Evolutionary conservation across 306 rosid genomes (phyloP).

Genomic region (Trifolium dubium): DNA sequence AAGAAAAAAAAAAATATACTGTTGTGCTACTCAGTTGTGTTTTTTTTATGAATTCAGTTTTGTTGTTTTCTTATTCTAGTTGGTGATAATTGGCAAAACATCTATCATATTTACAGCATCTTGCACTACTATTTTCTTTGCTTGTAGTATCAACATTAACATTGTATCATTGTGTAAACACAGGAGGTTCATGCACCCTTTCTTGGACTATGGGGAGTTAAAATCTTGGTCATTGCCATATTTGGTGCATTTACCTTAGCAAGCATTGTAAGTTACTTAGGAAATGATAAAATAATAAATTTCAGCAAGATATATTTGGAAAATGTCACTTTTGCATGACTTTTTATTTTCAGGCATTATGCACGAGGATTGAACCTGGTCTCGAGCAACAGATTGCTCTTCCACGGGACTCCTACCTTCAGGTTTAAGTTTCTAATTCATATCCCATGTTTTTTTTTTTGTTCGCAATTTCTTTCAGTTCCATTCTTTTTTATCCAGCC

Average conservation of each 20-base stretch:
- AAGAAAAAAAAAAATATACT: neutral
- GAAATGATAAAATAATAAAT: constrained; percentile 27
- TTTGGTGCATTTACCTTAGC: constrained; percentile 79
- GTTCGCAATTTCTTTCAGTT: constrained; percentile 28
- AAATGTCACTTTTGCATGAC: constrained; percentile 25
- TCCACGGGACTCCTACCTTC: constrained; percentile 97
- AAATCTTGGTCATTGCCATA: constrained; percentile 67
- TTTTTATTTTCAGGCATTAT: constrained; percentile 67
- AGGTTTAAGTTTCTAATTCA: constrained; percentile 57
- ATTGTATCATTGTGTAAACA: constrained; percentile 39
- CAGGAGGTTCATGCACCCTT: constrained; percentile 90
- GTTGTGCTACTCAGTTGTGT: neutral
- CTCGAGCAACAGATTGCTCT: constrained; percentile 97
- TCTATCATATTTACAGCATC: constrained; percentile 18
- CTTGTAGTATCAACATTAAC: constrained; percentile 28
- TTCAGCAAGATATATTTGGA: constrained; percentile 15
- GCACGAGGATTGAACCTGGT: constrained; percentile 84
- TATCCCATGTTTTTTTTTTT: constrained; percentile 29
- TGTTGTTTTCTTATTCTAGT: constrained; percentile 29
- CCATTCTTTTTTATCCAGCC: constrained; percentile 29
- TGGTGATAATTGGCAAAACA: constrained; percentile 17
- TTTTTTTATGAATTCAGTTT: constrained; percentile 24
- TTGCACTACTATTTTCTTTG: constrained; percentile 17
- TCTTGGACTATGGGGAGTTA: constrained; percentile 88
- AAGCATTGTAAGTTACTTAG: constrained; percentile 82